Base-by-base conservation (phyloP, 345 rosid genomes). In the Angophora floribunda region DNA sequence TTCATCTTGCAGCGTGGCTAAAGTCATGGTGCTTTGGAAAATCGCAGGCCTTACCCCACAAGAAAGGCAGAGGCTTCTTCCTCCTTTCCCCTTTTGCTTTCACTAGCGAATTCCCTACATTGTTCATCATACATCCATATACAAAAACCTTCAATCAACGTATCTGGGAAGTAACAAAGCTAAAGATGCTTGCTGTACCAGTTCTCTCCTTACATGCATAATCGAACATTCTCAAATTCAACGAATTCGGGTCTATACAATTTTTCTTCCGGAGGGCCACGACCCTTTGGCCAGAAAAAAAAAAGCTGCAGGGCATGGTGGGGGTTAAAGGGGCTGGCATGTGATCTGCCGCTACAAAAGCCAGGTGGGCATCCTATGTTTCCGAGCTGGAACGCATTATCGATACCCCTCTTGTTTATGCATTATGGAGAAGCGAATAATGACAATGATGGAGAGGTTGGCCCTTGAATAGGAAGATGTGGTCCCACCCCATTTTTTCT, bases 381-480 rank as follows among this genome's bases (percentile, higher is more conserved):
- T 22, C 13, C 90, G 94, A 91, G 95, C 90, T 94, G 95, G 88
- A 89, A 8, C 30, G 85, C 94, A 92, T 88, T 28, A 88, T 52
- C 14, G 19, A 22, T 36, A 6, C 7, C 7, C 85, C 88, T 14
- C 53, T 50, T 44, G 36, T 8, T 32, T n/a, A 63, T n/a, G 3
- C 75, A 63, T 52, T 21, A 26, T n/a, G 75, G 19, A 63, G 75
- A 32, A 32, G 9, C 5, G 0, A 7, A 13, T 63, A 63, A 7
- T 28, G 30, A 26, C 14, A n/a, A 63, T 63, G 41, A 63, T 63
- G 19, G 75, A 63, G 15, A 63, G 7, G 15, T 16, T 63, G 9
- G 19, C 9, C 1, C 36, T 63, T 6, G 75, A n/a, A 13, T 14
- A n/a, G 17, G 36, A 63, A 63, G 13, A 63, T 63, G 75, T n/a